Evolutionary conservation across 2,329 filamentous ascomycete species (phyloP), one percentile per base, ranked within the genome.

Genomic region (Apiospora pterosperma): DNA sequence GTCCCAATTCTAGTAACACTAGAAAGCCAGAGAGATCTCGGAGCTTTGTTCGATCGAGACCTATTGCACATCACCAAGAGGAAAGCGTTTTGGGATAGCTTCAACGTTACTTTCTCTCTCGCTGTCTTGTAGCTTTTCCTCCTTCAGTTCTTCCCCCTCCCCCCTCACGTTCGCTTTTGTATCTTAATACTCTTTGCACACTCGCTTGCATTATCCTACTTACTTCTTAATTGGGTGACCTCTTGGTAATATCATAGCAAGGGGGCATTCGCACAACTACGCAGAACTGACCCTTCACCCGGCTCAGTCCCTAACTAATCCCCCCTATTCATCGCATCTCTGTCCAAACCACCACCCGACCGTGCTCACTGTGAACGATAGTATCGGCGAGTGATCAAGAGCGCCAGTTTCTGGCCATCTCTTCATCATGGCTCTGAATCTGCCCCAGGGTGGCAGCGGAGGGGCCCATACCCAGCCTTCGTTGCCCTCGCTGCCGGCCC

Each of bases 401-500:
- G 68, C 65, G 68, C 72, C 71, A 69, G 65, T 61, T 68, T 67
- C 68, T 70, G 71, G 69, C 73, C 66, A 65, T 71, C 70, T 63
- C 76, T 73, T 76, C 76, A 82, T 71, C 76, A 91, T 90, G 88
- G 83, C 88, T 75, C 81, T 85, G 78, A 87, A 84, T 74, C 78
- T 87, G 67, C 83, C 84, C 66, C 77, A 82, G 67, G 80, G 80
- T 69, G 77, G 80, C 74, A 76, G 76, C 75, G 85, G 84, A 77
- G 87, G 87, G 66, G 85, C 87, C 80, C 93, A 90, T 81, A 92
- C 85, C 68, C 93, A 97, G 80, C 87, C 93, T 65, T 97, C 95
- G 66, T 83, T 99, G 72, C 93, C 95, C 25, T 90, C 93, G 67
- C 84, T 99, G 70, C 95, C 96, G 59, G 88, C 92, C 67, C 96